A percentile compares a stretch with the other conserved stretches of the same genome.
Conservation (phyloP, 257 asterid species). For the Fraxinus americana region DNA sequence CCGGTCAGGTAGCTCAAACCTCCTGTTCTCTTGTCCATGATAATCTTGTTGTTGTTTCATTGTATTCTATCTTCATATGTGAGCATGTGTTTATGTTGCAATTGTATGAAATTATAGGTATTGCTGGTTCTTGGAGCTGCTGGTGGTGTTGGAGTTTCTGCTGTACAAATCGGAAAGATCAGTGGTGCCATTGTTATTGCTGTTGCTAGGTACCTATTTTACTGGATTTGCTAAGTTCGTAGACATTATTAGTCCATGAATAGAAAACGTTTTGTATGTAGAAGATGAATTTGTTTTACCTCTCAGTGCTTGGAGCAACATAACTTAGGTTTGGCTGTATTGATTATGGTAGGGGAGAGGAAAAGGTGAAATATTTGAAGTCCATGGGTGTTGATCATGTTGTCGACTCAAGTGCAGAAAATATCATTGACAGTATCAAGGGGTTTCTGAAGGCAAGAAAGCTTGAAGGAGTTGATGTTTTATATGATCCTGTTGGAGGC, state of each 20-base stretch:
- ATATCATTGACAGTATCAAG: slow-evolving; percentile 65
- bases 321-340: slow-evolving; percentile 22
- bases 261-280: slow-evolving; percentile 1
- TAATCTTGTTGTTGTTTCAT: background rate
- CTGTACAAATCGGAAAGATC: slow-evolving; percentile 90
- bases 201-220: slow-evolving; percentile 70
- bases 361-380: slow-evolving; percentile 74
- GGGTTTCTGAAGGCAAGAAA: slow-evolving; percentile 69
- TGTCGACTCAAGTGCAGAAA: slow-evolving; percentile 71
- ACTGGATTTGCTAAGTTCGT: background rate
- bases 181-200: slow-evolving; percentile 88
- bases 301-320: slow-evolving; percentile 5
- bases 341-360: slow-evolving; percentile 60
- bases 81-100: slow-evolving; percentile 5
- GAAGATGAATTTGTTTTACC: slow-evolving; percentile 5
- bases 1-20: slow-evolving; percentile 59
- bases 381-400: slow-evolving; percentile 90
- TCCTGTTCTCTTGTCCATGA: slow-evolving; percentile 5
- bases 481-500: slow-evolving; percentile 98
- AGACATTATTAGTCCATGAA: slow-evolving; percentile 2
- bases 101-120: slow-evolving; percentile 49
- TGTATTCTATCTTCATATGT: background rate
- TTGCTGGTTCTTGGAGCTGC: slow-evolving; percentile 98
- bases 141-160: slow-evolving; percentile 98
- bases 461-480: slow-evolving; percentile 87